phyloP scores from a whole-genome alignment of 192 early-diverging fungal genomes.

The Pilaira anomala region DNA sequence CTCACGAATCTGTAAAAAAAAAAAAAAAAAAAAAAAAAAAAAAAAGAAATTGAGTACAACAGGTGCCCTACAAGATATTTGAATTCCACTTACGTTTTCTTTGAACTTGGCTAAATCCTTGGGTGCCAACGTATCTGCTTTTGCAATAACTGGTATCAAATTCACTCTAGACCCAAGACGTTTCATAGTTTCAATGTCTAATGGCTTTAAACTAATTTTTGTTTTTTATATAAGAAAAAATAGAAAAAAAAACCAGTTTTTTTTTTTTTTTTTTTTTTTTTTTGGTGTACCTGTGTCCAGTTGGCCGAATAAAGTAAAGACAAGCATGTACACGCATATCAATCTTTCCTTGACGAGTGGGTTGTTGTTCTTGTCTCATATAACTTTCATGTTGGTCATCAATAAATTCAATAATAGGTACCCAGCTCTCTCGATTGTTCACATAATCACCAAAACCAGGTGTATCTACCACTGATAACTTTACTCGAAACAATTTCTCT shows the following conservation, averaged over 20 bases:
- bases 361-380: slow-evolving; percentile 90
- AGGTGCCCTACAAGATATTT: slow-evolving; percentile 9
- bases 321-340: slow-evolving; percentile 94
- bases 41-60: too few relatives aligned
- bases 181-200: slow-evolving; percentile 96
- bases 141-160: slow-evolving; percentile 89
- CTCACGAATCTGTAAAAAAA: slow-evolving; percentile 52
- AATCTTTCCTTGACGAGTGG: slow-evolving; percentile 74
- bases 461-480: slow-evolving; percentile 93
- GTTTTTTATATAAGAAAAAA: neutral
- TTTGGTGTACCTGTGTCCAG: slow-evolving; percentile 74
- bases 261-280: neutral
- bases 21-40: too few relatives aligned
- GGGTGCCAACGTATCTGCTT: slow-evolving; percentile 86
- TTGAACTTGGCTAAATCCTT: slow-evolving; percentile 85
- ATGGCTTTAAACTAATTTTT: slow-evolving; percentile 55
- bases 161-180: slow-evolving; percentile 86
- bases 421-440: slow-evolving; percentile 95
- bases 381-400: slow-evolving; percentile 92
- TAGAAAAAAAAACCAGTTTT: neutral
- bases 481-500: slow-evolving; percentile 90
- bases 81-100: slow-evolving; percentile 49
- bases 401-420: slow-evolving; percentile 92
- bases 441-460: slow-evolving; percentile 98
- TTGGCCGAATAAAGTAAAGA: slow-evolving; percentile 96